Evolutionary conservation across 768 basidiomycete species (phyloP).

Genomic region (Serpula lacrymans): DNA sequence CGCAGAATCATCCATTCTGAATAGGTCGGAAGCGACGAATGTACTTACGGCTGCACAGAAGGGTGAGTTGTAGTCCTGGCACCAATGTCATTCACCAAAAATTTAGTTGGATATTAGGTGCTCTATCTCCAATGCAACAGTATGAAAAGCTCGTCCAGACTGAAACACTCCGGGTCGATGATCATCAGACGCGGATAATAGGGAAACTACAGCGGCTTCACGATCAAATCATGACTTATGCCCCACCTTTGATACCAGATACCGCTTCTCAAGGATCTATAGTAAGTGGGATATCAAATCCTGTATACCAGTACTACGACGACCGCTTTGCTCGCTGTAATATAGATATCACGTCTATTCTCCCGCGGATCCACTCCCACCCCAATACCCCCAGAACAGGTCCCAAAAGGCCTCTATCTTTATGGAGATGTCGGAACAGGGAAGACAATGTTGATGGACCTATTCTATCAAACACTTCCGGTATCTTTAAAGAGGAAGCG

Average conservation of each 20-base stretch:
- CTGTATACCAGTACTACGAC: slow-evolving; percentile 34
- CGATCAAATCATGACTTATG: slow-evolving; percentile 63
- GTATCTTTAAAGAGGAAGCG: slow-evolving; percentile 64
- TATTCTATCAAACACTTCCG: slow-evolving; percentile 86
- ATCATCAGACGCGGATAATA: slow-evolving; percentile 83
- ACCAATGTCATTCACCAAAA: background rate
- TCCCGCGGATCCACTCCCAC: slow-evolving; percentile 16
- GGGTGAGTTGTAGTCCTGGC: background rate
- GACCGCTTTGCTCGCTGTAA: slow-evolving; percentile 24
- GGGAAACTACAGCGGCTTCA: slow-evolving; percentile 79
- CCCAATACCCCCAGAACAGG: slow-evolving; percentile 41
- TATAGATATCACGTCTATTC: slow-evolving; percentile 27
- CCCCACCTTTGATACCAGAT: slow-evolving; percentile 61
- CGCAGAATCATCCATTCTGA: background rate
- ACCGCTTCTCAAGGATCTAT: slow-evolving; percentile 27
- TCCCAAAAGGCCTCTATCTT: slow-evolving; percentile 89
- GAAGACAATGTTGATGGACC: slow-evolving; percentile 99
- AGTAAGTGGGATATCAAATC: slow-evolving; percentile 19
- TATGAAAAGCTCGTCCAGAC: slow-evolving; percentile 47
- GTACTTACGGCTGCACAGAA: slow-evolving; percentile 1
- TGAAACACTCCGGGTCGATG: slow-evolving; percentile 66
- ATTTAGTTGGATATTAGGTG: background rate
- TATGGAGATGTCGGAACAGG: slow-evolving; percentile 97
- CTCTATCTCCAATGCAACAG: slow-evolving; percentile 27
- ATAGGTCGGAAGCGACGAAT: background rate